A percentile compares a stretch with the other conserved stretches of the same genome.
These are phyloP conservation scores for Canariomyces notabilis DNA, from an alignment of 2,329 filamentous ascomycete species.

Conservation along the genomic window DNA sequence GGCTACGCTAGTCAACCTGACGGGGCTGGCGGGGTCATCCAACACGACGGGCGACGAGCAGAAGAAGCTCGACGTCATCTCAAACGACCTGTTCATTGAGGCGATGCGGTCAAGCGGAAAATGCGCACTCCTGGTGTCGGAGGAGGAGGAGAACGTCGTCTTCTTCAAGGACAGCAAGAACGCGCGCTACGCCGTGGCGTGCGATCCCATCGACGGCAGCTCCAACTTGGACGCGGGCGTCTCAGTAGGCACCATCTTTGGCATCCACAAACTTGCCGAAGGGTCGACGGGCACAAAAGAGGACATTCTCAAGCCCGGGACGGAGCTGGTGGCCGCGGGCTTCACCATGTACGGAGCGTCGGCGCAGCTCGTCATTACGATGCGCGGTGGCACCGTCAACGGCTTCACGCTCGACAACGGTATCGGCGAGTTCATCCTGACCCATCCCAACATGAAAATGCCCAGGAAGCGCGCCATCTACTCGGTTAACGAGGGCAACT, in stretches of 20 bases:
- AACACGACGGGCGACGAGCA: conserved; percentile 97
- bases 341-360: conserved; percentile 99
- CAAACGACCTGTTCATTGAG: conserved; percentile 94
- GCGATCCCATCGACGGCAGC: conserved; percentile 95
- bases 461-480: conserved; percentile 81
- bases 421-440: conserved; percentile 97
- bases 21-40: conserved; percentile 86
- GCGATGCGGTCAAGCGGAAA: conserved; percentile 91
- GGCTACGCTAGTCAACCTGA: conserved; percentile 90
- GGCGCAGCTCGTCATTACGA: conserved; percentile 92
- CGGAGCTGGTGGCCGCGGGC: conserved; percentile 86
- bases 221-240: conserved; percentile 98
- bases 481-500: conserved; percentile 98
- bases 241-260: conserved; percentile 96
- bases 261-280: conserved; percentile 82
- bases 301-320: conserved; percentile 83
- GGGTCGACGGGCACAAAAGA: conserved; percentile 69
- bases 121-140: conserved; percentile 89
- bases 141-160: conserved; percentile 93
- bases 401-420: conserved; percentile 97
- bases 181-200: conserved; percentile 88
- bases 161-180: conserved; percentile 72
- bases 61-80: conserved; percentile 99
- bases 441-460: conserved; percentile 89
- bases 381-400: conserved; percentile 88